Evolutionary conservation across 179 eudicot species (phyloP).

Genomic region (Vitellaria paradoxa): DNA sequence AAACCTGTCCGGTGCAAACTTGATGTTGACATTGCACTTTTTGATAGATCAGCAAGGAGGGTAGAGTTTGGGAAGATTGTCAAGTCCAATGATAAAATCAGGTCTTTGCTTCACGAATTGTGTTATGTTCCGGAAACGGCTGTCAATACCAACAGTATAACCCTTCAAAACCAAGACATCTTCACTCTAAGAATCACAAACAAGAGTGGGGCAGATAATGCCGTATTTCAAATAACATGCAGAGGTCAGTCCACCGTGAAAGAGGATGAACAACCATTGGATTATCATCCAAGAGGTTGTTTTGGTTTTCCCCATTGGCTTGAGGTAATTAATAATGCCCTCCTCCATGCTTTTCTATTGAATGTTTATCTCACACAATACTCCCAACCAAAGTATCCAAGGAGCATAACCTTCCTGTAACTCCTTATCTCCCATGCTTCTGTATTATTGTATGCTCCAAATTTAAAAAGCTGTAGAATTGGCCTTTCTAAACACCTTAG

Average conservation of each 20-base stretch:
- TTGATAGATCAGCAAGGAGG: constrained; percentile 90
- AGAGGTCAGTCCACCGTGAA: constrained; percentile 56
- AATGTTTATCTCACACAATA: too few relatives aligned
- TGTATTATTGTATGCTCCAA: too few relatives aligned
- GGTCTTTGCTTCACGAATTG: constrained; percentile 44
- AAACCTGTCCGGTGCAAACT: constrained; percentile 96
- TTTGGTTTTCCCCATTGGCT: constrained; percentile 96
- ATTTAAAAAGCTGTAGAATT: too few relatives aligned
- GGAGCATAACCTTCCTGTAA: too few relatives aligned
- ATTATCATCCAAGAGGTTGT: constrained; percentile 62
- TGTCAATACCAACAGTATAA: constrained; percentile 48
- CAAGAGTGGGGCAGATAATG: constrained; percentile 51
- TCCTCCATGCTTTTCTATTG: too few relatives aligned
- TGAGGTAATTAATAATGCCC: constrained; percentile 45
- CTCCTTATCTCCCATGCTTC: background rate
- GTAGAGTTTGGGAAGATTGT: constrained; percentile 75
- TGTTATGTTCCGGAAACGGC: constrained; percentile 58
- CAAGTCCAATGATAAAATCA: constrained; percentile 44
- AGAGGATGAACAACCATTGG: constrained; percentile 45
- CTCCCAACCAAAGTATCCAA: too few relatives aligned
- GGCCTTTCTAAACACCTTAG: too few relatives aligned
- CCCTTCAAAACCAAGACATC: constrained; percentile 74
- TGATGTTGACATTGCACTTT: constrained; percentile 67
- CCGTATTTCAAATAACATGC: constrained; percentile 51
- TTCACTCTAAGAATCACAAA: constrained; percentile 52